phyloP scores from a whole-genome alignment of 2,329 filamentous ascomycete species.

The Trichoderma brevicompactum region DNA sequence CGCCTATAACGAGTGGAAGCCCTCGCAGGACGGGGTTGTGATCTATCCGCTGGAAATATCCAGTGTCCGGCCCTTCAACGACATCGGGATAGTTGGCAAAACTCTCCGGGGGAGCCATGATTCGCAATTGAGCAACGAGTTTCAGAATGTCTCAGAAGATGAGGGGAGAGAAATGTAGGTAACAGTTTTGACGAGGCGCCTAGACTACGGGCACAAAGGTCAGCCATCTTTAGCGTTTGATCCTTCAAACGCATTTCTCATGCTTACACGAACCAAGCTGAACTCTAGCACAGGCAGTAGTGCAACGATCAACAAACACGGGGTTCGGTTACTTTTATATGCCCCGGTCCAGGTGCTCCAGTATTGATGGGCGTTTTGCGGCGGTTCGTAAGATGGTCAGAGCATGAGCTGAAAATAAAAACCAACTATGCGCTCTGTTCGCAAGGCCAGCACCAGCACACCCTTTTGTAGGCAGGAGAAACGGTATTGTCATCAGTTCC shows the following conservation, averaged over 20 bases:
- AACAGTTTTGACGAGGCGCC: background rate
- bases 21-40: conserved; percentile 75
- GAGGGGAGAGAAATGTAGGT: background rate
- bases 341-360: no score
- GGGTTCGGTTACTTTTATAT: no score
- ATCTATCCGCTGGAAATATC: conserved; percentile 46
- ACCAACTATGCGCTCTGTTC: background rate
- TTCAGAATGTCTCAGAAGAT: background rate
- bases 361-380: no score
- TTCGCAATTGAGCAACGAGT: background rate
- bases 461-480: no score
- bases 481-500: no score
- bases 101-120: conserved; percentile 37
- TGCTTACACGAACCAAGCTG: background rate
- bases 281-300: background rate
- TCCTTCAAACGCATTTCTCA: background rate
- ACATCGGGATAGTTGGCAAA: conserved; percentile 52
- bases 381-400: background rate
- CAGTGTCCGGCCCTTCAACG: conserved; percentile 43
- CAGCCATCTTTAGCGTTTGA: background rate
- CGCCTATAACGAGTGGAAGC: conserved; percentile 62
- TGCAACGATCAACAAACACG: no score
- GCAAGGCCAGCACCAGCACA: no score
- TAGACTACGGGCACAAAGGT: background rate
- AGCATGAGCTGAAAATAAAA: background rate